Conservation (phyloP, 2,329 filamentous ascomycete species). For the Chlorencoelia australis region DNA sequence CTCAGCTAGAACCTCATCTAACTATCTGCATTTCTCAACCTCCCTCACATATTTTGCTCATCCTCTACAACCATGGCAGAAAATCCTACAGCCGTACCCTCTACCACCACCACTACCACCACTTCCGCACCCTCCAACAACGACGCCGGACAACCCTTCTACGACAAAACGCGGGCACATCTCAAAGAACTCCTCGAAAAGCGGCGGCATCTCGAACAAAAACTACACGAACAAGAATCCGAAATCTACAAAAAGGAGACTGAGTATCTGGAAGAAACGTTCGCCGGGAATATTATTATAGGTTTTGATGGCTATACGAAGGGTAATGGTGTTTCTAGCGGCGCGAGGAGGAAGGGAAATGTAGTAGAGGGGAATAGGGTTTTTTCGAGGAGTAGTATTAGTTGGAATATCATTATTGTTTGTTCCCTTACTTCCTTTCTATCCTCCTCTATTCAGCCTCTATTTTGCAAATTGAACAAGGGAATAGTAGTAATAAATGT, state of each 20-base stretch:
- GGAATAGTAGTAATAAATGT: background rate
- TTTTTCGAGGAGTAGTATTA: slow-evolving; percentile 47
- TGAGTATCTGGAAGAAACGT: slow-evolving; percentile 83
- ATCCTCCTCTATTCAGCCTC: no score
- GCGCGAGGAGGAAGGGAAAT: slow-evolving; percentile 52
- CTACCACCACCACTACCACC: background rate
- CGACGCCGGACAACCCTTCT: slow-evolving; percentile 50
- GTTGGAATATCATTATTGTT: slow-evolving; percentile 41
- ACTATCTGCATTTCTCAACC: background rate
- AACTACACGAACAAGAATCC: slow-evolving; percentile 48
- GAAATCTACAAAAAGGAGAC: slow-evolving; percentile 75
- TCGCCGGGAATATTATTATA: slow-evolving; percentile 87
- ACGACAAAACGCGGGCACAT: slow-evolving; percentile 60
- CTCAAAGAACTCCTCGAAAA: slow-evolving; percentile 57
- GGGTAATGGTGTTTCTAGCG: slow-evolving; percentile 52
- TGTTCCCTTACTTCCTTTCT: slow-evolving; percentile 12
- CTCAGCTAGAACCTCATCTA: background rate
- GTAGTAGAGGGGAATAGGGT: slow-evolving; percentile 63
- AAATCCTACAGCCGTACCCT: background rate
- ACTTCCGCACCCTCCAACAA: slow-evolving; percentile 30
- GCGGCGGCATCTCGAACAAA: slow-evolving; percentile 39
- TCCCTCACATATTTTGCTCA: background rate
- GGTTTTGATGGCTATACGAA: slow-evolving; percentile 99
- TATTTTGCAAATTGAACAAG: no score
- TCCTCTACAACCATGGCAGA: background rate